Evolutionary conservation across 768 basidiomycete species (phyloP).

Genomic region (Pholiota microspora): DNA sequence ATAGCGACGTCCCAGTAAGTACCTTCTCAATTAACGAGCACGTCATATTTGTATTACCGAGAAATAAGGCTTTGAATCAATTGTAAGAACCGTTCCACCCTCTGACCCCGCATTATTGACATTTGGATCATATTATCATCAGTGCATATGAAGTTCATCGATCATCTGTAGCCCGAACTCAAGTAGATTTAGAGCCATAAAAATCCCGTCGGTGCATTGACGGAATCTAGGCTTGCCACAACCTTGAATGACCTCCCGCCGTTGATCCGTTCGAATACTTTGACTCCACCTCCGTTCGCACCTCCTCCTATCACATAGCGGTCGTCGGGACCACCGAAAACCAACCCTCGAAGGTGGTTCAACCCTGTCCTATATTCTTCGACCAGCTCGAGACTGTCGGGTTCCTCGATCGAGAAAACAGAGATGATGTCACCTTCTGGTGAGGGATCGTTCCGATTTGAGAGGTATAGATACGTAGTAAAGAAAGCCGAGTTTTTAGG

Average conservation of each 20-base stretch:
- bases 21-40: too few relatives aligned
- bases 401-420: slow-evolving; percentile 55
- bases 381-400: slow-evolving; percentile 46
- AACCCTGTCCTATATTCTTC: slow-evolving; percentile 68
- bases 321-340: slow-evolving; percentile 60
- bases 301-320: slow-evolving; percentile 68
- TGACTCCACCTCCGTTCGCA: slow-evolving; percentile 60
- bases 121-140: not conserved
- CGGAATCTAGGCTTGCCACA: slow-evolving; percentile 42
- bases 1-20: too few relatives aligned
- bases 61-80: not conserved
- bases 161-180: not conserved
- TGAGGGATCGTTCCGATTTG: slow-evolving; percentile 74
- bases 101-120: not conserved
- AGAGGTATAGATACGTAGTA: slow-evolving; percentile 62
- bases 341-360: slow-evolving; percentile 67
- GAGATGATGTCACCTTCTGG: slow-evolving; percentile 71
- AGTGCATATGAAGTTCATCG: not conserved
- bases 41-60: not conserved
- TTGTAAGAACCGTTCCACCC: not conserved
- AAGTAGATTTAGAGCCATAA: slow-evolving; percentile 41
- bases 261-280: slow-evolving; percentile 65
- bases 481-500: slow-evolving; percentile 49
- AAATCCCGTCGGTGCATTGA: slow-evolving; percentile 54
- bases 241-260: slow-evolving; percentile 55